phyloP scores from a whole-genome alignment of 768 basidiomycete genomes.

The Sarcodon sp. region DNA sequence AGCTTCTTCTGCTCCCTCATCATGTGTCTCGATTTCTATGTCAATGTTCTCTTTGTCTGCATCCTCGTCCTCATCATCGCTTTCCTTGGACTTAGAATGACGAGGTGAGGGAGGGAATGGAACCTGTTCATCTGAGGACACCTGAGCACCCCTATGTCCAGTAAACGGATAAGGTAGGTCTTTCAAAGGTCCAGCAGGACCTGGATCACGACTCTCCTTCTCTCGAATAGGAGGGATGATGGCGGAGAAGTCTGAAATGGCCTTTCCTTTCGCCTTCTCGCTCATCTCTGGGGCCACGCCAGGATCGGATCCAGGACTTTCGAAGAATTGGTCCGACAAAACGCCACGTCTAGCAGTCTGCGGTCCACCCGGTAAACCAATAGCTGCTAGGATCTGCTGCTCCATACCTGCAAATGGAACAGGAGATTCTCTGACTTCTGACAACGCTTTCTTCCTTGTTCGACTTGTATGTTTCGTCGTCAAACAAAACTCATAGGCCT shows the following conservation, averaged over 20 bases:
- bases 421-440: constrained; percentile 6
- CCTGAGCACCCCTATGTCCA: constrained; percentile 38
- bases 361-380: constrained; percentile 34
- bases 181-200: constrained; percentile 30
- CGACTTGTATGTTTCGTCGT: constrained; percentile 23
- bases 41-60: constrained; percentile 12
- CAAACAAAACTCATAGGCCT: constrained; percentile 74
- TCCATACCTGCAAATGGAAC: constrained; percentile 40
- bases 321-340: constrained; percentile 57
- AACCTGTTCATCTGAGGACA: constrained; percentile 49
- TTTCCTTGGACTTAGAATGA: constrained; percentile 19
- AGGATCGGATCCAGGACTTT: constrained; percentile 24
- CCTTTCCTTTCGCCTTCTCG: constrained; percentile 6
- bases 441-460: constrained; percentile 20
- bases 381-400: constrained; percentile 40
- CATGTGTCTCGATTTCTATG: constrained; percentile 21
- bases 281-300: constrained; percentile 12
- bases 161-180: constrained; percentile 63
- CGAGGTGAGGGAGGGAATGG: constrained; percentile 64
- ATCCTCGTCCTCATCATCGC: constrained; percentile 6
- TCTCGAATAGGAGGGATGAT: constrained; percentile 23
- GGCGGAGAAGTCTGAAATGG: constrained; percentile 19
- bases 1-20: constrained; percentile 31
- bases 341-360: constrained; percentile 42
- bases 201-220: constrained; percentile 13